These are phyloP conservation scores for Lepidium campestre DNA, from an alignment of 441 rosid genomes.

Conservation along the genomic window DNA sequence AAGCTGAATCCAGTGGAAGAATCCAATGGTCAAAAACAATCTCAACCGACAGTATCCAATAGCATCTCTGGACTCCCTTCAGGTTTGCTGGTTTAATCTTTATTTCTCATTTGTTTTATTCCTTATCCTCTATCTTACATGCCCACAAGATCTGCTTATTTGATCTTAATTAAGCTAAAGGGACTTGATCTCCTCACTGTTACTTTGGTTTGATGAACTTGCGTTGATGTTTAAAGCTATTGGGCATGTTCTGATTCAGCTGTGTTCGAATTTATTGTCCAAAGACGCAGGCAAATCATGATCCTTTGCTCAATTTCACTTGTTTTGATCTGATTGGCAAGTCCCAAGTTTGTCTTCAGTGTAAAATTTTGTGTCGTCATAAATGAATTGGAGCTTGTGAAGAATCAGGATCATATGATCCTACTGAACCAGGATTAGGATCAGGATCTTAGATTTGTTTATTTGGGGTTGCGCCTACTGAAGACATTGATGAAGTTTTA, in stretches of 20 bases:
- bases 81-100: conserved; percentile 46
- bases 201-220: neutral
- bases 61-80: conserved; percentile 65
- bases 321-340: conserved; percentile 33
- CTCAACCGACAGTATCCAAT: conserved; percentile 44
- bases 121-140: neutral
- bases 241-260: conserved; percentile 18
- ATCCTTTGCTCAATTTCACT: conserved; percentile 35
- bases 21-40: conserved; percentile 48
- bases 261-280: conserved; percentile 7
- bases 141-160: conserved; percentile 35
- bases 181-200: conserved; percentile 18
- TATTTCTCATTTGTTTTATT: neutral
- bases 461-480: neutral
- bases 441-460: conserved; percentile 23
- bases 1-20: conserved; percentile 52
- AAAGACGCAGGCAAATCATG: conserved; percentile 8
- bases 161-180: conserved; percentile 30
- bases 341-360: neutral
- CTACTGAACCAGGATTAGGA: conserved; percentile 8
- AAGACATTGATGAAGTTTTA: neutral
- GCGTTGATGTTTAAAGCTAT: neutral
- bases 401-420: conserved; percentile 21
- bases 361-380: neutral
- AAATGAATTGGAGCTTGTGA: neutral